These are phyloP conservation scores for Cicer pinnatifidum DNA, from an alignment of 306 rosid genomes.

Conservation along the genomic window DNA sequence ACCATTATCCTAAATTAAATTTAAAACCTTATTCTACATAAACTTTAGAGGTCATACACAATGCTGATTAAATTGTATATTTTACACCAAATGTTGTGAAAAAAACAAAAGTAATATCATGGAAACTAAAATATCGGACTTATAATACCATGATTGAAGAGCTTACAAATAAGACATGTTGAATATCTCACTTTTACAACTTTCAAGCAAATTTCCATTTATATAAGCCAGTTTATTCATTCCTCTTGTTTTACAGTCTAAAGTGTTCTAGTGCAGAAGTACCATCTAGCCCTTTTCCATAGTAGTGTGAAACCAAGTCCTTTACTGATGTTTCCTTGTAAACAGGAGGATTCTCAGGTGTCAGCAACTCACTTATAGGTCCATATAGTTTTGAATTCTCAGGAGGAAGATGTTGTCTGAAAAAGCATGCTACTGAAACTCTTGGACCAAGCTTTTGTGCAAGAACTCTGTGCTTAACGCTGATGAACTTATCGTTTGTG, in stretches of 20 bases:
- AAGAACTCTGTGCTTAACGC: conserved; percentile 33
- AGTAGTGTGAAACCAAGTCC: not conserved
- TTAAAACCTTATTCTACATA: not conserved
- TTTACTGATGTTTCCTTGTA: conserved; percentile 20
- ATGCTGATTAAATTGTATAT: not conserved
- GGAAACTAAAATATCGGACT: not conserved
- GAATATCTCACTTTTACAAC: not conserved
- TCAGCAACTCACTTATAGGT: conserved; percentile 28
- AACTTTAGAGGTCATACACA: not conserved
- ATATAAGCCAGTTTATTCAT: not conserved
- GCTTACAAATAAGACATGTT: conserved; percentile 1
- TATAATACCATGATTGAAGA: not conserved
- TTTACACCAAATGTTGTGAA: not conserved
- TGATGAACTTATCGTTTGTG: conserved; percentile 26
- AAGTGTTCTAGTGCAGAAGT: conserved; percentile 27
- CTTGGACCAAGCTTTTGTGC: conserved; percentile 26
- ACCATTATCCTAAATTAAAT: not conserved
- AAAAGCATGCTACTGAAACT: conserved; percentile 39
- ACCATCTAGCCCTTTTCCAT: conserved; percentile 30
- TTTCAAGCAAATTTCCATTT: not conserved
- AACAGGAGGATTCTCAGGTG: conserved; percentile 36
- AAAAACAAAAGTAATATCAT: not conserved
- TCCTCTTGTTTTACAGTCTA: not conserved
- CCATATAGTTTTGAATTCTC: conserved; percentile 32
- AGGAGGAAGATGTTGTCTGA: conserved; percentile 22